Conservation (phyloP, 2,329 filamentous ascomycete genomes). For the Dothistroma septosporum region DNA sequence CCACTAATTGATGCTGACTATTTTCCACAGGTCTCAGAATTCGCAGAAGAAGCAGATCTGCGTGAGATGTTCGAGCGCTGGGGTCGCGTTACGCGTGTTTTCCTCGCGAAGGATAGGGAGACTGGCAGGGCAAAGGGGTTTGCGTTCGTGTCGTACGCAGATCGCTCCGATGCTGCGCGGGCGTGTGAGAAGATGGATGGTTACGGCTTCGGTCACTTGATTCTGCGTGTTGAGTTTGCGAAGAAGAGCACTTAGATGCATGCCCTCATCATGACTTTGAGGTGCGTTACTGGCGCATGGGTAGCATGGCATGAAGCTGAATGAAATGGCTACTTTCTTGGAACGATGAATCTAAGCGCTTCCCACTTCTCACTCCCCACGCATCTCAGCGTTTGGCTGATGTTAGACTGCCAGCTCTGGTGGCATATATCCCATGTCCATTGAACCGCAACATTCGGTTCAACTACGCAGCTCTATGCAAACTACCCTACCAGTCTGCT, state of each 20-base stretch:
- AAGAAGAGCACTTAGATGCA: constrained; percentile 51
- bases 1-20: constrained; percentile 19
- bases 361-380: not conserved
- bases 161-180: constrained; percentile 81
- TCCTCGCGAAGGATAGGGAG: constrained; percentile 95
- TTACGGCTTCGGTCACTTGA: constrained; percentile 81
- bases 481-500: too few relatives aligned
- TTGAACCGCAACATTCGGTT: too few relatives aligned
- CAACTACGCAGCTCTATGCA: too few relatives aligned
- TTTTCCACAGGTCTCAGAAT: constrained; percentile 79
- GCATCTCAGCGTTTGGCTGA: not conserved
- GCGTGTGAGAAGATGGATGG: constrained; percentile 98
- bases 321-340: not conserved
- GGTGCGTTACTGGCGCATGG: not conserved
- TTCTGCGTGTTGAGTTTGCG: constrained; percentile 81
- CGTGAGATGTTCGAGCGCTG: constrained; percentile 98
- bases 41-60: constrained; percentile 92
- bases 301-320: not conserved
- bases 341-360: not conserved
- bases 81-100: constrained; percentile 93
- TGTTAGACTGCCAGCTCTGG: too few relatives aligned
- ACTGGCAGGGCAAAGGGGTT: constrained; percentile 97
- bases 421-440: too few relatives aligned
- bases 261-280: not conserved
- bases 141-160: constrained; percentile 95